Conservation (phyloP, 306 rosid species). For the Inga laurina region DNA sequence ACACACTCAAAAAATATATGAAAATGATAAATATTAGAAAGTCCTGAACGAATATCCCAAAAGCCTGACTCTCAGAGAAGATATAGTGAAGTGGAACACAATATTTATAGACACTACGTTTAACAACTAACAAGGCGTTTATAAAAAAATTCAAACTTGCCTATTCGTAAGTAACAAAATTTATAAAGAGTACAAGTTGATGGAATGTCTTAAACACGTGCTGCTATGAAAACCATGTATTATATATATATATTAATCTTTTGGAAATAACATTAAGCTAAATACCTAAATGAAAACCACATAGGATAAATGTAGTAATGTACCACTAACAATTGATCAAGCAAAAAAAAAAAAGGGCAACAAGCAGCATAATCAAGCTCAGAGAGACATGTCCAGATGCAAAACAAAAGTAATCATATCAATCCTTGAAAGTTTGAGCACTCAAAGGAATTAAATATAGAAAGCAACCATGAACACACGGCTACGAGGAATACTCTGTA, state of each 20-base stretch:
- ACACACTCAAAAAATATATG: conserved; percentile 9
- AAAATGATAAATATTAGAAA: not conserved
- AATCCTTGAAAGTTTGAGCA: not conserved
- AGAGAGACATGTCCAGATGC: not conserved
- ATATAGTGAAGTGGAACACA: not conserved
- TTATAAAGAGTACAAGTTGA: not conserved
- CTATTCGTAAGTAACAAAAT: not conserved
- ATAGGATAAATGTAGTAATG: not conserved
- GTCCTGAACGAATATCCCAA: not conserved
- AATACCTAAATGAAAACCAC: not conserved
- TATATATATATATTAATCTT: not conserved
- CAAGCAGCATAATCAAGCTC: not conserved
- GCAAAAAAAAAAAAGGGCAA: conserved; percentile 8
- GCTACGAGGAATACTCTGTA: not conserved
- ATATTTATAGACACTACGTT: not conserved
- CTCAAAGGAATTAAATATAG: too few species aligned
- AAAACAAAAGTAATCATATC: not conserved
- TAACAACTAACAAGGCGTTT: not conserved
- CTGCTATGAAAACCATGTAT: not conserved
- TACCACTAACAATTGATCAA: not conserved
- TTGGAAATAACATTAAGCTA: not conserved
- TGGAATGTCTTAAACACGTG: not conserved
- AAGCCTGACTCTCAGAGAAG: not conserved
- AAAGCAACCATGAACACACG: too few species aligned
- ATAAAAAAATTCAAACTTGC: not conserved